phyloP scores from a whole-genome alignment of 768 basidiomycete genomes.

The Aureoboletus auriporus region DNA sequence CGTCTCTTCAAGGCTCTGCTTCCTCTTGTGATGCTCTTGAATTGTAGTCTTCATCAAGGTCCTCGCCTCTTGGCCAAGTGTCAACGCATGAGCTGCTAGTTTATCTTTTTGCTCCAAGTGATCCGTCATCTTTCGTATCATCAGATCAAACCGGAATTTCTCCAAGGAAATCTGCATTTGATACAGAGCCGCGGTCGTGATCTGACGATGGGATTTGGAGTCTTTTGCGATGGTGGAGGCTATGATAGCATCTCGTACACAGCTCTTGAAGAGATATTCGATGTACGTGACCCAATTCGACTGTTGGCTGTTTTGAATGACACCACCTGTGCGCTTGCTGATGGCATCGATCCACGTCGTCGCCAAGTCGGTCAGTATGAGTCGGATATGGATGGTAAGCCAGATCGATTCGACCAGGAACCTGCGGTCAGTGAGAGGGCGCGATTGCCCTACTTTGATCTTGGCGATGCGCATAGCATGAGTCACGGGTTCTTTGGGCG shows the following conservation, averaged over 20 bases:
- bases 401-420: slow-evolving; percentile 61
- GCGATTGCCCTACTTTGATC: slow-evolving; percentile 51
- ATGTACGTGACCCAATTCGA: slow-evolving; percentile 46
- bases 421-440: slow-evolving; percentile 55
- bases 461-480: slow-evolving; percentile 50
- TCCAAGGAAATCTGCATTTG: slow-evolving; percentile 46
- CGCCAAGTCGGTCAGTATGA: slow-evolving; percentile 45
- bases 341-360: slow-evolving; percentile 37
- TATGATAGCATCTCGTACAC: slow-evolving; percentile 41
- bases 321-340: slow-evolving; percentile 11
- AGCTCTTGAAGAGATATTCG: slow-evolving; percentile 45
- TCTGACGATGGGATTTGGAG: slow-evolving; percentile 52
- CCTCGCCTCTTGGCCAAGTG: slow-evolving; percentile 6
- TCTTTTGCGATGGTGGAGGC: slow-evolving; percentile 44
- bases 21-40: slow-evolving; percentile 21
- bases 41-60: slow-evolving; percentile 4
- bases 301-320: slow-evolving; percentile 25
- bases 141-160: slow-evolving; percentile 45
- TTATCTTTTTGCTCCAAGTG: slow-evolving; percentile 10
- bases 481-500: slow-evolving; percentile 41
- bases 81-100: slow-evolving; percentile 19
- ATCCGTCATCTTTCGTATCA: slow-evolving; percentile 24
- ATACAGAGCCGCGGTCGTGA: slow-evolving; percentile 41
- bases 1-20: slow-evolving; percentile 14
- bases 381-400: slow-evolving; percentile 49